Evolutionary conservation across 352 stramenopile genomes (phyloP).

Genomic region (Phytophthora uliginosa): DNA sequence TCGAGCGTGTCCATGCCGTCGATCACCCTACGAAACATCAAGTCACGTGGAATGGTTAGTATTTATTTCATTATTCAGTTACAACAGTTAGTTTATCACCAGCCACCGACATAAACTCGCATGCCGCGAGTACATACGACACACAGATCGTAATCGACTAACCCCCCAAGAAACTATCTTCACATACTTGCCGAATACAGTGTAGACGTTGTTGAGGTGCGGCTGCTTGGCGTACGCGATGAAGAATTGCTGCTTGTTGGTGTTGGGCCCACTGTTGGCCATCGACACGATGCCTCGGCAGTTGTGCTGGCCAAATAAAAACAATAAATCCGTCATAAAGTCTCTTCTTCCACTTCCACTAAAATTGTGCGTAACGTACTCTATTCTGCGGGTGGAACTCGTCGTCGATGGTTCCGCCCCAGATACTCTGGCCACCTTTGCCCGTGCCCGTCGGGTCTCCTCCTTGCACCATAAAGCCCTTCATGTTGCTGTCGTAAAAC

Average conservation of each 20-base stretch:
- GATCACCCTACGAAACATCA: constrained; percentile 73
- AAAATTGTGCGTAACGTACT: constrained; percentile 32
- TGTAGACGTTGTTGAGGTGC: constrained; percentile 99
- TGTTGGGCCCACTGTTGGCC: constrained; percentile 94
- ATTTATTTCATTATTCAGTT: constrained; percentile 39
- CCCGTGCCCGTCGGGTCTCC: constrained; percentile 93
- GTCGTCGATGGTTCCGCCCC: constrained; percentile 90
- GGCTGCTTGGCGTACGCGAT: constrained; percentile 98
- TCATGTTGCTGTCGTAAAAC: constrained; percentile 78
- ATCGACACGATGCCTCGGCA: constrained; percentile 93
- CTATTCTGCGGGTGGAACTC: constrained; percentile 93
- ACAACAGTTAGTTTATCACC: background rate
- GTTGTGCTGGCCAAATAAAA: constrained; percentile 77
- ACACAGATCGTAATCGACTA: background rate
- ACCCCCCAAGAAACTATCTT: background rate
- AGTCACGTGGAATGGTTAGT: constrained; percentile 27
- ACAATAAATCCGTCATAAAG: no score
- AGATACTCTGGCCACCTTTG: constrained; percentile 94
- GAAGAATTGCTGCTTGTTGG: constrained; percentile 98
- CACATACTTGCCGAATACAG: constrained; percentile 96
- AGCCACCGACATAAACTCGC: constrained; percentile 23
- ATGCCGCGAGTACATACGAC: constrained; percentile 17
- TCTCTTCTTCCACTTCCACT: no score
- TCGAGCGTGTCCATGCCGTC: constrained; percentile 98
- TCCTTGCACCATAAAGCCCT: constrained; percentile 91